These are phyloP conservation scores for Geum urbanum DNA, from an alignment of 306 rosid species.

Conservation along the genomic window DNA sequence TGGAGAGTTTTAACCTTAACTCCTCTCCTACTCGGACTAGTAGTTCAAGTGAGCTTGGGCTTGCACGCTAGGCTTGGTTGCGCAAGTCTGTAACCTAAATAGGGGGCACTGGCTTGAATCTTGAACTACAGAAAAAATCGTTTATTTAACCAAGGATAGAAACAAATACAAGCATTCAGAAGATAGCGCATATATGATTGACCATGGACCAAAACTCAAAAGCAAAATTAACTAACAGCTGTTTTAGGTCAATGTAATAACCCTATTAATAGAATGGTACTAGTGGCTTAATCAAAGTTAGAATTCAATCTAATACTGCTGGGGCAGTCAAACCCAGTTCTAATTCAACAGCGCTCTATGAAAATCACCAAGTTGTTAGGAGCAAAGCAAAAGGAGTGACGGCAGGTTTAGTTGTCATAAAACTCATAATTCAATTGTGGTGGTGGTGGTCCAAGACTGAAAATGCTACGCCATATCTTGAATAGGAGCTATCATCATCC, in stretches of 20 bases:
- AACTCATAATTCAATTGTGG: conserved; percentile 15
- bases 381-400: conserved; percentile 6
- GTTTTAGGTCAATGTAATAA: background rate
- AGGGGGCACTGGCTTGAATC: no score
- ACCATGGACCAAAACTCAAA: conserved; percentile 18
- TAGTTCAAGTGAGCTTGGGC: no score
- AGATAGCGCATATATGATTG: conserved; percentile 8
- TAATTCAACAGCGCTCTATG: conserved; percentile 17
- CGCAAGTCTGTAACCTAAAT: no score
- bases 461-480: conserved; percentile 17
- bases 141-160: no score
- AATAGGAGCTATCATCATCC: conserved; percentile 13
- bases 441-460: conserved; percentile 25
- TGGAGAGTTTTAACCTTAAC: no score
- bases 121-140: no score
- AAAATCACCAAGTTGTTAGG: background rate
- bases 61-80: no score
- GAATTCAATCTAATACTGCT: background rate
- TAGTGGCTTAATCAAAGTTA: background rate
- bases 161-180: background rate
- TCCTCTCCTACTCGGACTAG: no score
- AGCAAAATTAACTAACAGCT: conserved; percentile 24
- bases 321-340: conserved; percentile 15
- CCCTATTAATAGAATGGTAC: background rate
- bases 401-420: conserved; percentile 16